Evolutionary conservation across 2,329 filamentous ascomycete species (phyloP).

Genomic region (Aspergillus sp.): DNA sequence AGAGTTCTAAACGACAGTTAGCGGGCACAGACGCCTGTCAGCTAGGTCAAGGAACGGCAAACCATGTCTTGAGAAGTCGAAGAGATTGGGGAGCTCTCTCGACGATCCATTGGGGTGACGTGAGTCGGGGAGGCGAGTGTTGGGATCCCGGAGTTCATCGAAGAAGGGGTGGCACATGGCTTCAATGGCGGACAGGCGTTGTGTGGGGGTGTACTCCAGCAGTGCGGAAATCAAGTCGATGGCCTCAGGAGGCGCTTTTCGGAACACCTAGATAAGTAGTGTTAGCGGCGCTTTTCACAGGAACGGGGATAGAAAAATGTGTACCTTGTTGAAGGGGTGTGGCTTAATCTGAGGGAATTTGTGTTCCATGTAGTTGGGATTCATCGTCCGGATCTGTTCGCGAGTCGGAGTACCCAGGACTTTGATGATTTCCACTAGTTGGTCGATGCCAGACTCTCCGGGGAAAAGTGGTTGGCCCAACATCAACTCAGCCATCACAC

Average conservation of each 20-base stretch:
- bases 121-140: slow-evolving; percentile 87
- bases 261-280: slow-evolving; percentile 66
- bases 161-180: slow-evolving; percentile 99
- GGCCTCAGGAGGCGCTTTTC: slow-evolving; percentile 87
- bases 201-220: slow-evolving; percentile 95
- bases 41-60: slow-evolving; percentile 35
- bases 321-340: slow-evolving; percentile 91
- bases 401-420: slow-evolving; percentile 93
- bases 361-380: slow-evolving; percentile 99
- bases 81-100: slow-evolving; percentile 81
- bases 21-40: neutral
- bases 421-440: slow-evolving; percentile 99
- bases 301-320: neutral
- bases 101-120: slow-evolving; percentile 78
- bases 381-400: slow-evolving; percentile 99
- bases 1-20: slow-evolving; percentile 67
- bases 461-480: slow-evolving; percentile 96
- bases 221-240: slow-evolving; percentile 93
- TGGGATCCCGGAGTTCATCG: slow-evolving; percentile 90
- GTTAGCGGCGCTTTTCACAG: slow-evolving; percentile 16
- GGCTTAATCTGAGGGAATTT: slow-evolving; percentile 99
- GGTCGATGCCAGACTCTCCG: slow-evolving; percentile 96
- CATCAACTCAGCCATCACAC: slow-evolving; percentile 99
- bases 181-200: slow-evolving; percentile 87
- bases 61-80: slow-evolving; percentile 95